Percentiles rank a stretch among this genome's conserved stretches.
Conservation (phyloP, 2,329 filamentous ascomycete species). For the Penicillium frequentans region DNA sequence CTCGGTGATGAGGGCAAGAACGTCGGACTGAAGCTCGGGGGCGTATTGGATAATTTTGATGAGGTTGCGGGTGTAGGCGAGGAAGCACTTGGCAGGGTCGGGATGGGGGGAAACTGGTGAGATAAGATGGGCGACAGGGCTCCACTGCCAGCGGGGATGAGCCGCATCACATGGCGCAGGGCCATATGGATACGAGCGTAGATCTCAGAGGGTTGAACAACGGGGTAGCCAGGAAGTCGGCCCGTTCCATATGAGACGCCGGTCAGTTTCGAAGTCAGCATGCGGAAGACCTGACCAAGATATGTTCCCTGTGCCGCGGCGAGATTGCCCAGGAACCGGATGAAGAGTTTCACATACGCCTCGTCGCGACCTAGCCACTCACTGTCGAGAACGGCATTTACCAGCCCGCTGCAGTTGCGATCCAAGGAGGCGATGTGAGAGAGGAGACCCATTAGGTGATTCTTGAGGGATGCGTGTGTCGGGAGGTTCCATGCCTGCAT, state of each 20-base stretch:
- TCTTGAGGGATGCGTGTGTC: constrained; percentile 53
- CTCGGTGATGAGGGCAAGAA: constrained; percentile 80
- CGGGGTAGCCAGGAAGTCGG: constrained; percentile 54
- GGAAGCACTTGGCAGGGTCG: constrained; percentile 74
- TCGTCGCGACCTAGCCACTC: constrained; percentile 64
- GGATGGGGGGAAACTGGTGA: constrained; percentile 71
- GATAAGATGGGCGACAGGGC: constrained; percentile 67
- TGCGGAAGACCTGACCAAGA: constrained; percentile 70
- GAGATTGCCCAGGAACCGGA: constrained; percentile 60
- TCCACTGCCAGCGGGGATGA: constrained; percentile 76
- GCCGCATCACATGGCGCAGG: constrained; percentile 71
- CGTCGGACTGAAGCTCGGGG: constrained; percentile 73
- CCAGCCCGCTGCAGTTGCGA: constrained; percentile 58
- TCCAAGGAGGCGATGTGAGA: constrained; percentile 57
- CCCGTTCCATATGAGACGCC: constrained; percentile 57
- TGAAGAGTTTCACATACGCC: constrained; percentile 57
- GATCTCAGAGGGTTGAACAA: constrained; percentile 64
- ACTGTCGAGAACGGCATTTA: constrained; percentile 58
- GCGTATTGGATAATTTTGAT: constrained; percentile 75
- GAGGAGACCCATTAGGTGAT: constrained; percentile 60
- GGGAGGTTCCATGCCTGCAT: constrained; percentile 46
- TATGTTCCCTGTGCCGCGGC: constrained; percentile 82
- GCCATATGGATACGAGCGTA: constrained; percentile 73
- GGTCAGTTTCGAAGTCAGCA: constrained; percentile 77
- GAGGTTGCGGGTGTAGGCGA: constrained; percentile 85